These are phyloP conservation scores for Starmera stellimalicola DNA, from an alignment of 1,139 yeast species.

Conservation along the genomic window DNA sequence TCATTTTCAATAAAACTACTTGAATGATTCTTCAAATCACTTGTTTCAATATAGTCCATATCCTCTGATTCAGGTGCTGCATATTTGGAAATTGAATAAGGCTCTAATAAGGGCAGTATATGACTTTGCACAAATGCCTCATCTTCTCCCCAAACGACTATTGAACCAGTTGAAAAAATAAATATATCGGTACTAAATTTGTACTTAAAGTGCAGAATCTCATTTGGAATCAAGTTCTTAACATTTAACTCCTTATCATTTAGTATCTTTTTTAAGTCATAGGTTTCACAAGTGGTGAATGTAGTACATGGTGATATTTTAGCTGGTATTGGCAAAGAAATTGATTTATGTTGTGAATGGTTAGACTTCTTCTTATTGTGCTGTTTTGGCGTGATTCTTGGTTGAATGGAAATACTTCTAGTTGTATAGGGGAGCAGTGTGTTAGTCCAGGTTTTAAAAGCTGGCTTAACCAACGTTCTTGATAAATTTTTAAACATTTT, in stretches of 20 bases:
- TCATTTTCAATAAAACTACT: constrained; percentile 44
- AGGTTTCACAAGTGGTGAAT: constrained; percentile 60
- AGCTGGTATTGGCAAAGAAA: constrained; percentile 4
- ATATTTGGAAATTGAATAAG: constrained; percentile 42
- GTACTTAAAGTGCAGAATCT: constrained; percentile 44
- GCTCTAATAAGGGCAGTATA: constrained; percentile 35
- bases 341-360: constrained; percentile 2
- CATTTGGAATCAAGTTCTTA: constrained; percentile 50
- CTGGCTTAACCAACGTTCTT: too few relatives aligned
- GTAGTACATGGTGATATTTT: constrained; percentile 40
- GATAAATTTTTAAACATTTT: too few relatives aligned
- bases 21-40: not conserved
- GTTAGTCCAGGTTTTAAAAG: too few relatives aligned
- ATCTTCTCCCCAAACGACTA: constrained; percentile 74
- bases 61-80: constrained; percentile 66
- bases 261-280: constrained; percentile 41
- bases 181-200: constrained; percentile 40
- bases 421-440: too few relatives aligned
- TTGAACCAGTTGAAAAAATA: constrained; percentile 61
- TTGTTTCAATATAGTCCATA: constrained; percentile 63
- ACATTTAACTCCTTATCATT: constrained; percentile 10
- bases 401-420: too few relatives aligned
- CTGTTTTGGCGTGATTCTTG: not conserved
- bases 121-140: constrained; percentile 36
- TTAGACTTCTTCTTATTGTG: constrained; percentile 6